These are phyloP conservation scores for Hippophae rhamnoides DNA, from an alignment of 306 rosid species.

Conservation along the genomic window DNA sequence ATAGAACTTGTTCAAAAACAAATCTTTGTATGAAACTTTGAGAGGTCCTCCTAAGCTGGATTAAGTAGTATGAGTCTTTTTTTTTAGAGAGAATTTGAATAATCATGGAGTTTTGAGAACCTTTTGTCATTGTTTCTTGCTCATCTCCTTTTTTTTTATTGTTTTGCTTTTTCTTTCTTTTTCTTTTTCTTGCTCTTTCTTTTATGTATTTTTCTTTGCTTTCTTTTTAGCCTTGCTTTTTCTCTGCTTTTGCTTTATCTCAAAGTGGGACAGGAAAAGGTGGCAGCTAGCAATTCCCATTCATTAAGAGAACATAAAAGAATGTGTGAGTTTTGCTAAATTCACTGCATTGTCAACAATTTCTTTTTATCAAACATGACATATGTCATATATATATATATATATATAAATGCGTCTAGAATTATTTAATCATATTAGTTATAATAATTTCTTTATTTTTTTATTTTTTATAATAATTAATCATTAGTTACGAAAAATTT, in stretches of 20 bases:
- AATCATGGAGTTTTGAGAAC: conserved; percentile 68
- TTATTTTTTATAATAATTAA: too few species aligned
- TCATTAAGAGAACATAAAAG: conserved; percentile 38
- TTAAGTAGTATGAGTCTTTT: conserved; percentile 40
- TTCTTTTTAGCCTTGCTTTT: conserved; percentile 38
- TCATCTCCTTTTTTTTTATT: conserved; percentile 36
- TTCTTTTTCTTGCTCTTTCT: conserved; percentile 29
- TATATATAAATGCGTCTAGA: too few species aligned
- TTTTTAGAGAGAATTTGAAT: conserved; percentile 45
- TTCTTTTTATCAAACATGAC: conserved; percentile 22
- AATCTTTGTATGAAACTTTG: conserved; percentile 48
- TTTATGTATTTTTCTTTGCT: conserved; percentile 31
- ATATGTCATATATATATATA: conserved; percentile 22
- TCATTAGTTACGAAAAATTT: too few species aligned
- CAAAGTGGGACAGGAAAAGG: conserved; percentile 86
- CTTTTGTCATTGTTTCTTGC: conserved; percentile 33
- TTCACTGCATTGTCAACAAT: conserved; percentile 28
- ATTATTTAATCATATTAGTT: too few species aligned
- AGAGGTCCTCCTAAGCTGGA: conserved; percentile 40
- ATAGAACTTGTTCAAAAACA: conserved; percentile 6
- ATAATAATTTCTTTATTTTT: too few species aligned
- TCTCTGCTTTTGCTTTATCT: conserved; percentile 54
- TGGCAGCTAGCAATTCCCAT: conserved; percentile 47
- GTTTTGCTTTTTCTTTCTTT: conserved; percentile 28
- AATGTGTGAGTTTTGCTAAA: conserved; percentile 20